These are phyloP conservation scores for Mrakia gelida DNA, from an alignment of 768 basidiomycete species.

Conservation along the genomic window DNA sequence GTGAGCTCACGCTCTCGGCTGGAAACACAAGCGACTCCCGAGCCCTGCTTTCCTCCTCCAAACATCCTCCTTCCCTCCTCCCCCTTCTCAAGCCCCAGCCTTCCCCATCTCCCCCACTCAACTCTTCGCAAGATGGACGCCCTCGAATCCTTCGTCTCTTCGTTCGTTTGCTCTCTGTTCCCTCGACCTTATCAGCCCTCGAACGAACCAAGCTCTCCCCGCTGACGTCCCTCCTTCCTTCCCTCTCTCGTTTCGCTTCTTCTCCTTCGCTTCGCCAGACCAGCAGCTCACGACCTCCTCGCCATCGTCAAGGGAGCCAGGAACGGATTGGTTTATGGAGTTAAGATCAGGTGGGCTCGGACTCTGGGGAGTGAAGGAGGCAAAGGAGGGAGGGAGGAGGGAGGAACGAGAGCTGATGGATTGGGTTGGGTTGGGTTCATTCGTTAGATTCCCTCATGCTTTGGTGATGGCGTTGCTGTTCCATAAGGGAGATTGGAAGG, in stretches of 20 bases:
- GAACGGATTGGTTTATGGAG: constrained; percentile 45
- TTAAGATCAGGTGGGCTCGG: constrained; percentile 56
- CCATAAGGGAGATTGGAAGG: constrained; percentile 78
- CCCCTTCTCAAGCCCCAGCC: background rate
- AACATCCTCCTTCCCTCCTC: background rate
- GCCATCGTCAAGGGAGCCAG: constrained; percentile 86
- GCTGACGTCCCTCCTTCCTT: background rate
- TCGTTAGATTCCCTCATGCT: constrained; percentile 78
- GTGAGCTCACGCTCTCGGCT: no score
- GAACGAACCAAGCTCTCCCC: background rate
- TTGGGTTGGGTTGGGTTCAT: background rate
- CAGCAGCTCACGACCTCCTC: constrained; percentile 80
- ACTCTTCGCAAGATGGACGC: background rate
- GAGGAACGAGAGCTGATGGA: background rate
- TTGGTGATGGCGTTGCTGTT: constrained; percentile 94
- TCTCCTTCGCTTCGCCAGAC: constrained; percentile 46
- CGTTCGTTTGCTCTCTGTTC: background rate
- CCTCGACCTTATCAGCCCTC: background rate
- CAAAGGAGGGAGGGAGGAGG: background rate
- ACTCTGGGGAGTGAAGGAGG: background rate
- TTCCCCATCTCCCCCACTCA: no score
- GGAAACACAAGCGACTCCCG: background rate
- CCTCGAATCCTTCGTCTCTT: background rate
- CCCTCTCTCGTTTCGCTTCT: constrained; percentile 39
- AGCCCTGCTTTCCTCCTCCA: background rate